These are phyloP conservation scores for Cyclanthera cordifolia DNA, from an alignment of 306 rosid species.

Conservation along the genomic window DNA sequence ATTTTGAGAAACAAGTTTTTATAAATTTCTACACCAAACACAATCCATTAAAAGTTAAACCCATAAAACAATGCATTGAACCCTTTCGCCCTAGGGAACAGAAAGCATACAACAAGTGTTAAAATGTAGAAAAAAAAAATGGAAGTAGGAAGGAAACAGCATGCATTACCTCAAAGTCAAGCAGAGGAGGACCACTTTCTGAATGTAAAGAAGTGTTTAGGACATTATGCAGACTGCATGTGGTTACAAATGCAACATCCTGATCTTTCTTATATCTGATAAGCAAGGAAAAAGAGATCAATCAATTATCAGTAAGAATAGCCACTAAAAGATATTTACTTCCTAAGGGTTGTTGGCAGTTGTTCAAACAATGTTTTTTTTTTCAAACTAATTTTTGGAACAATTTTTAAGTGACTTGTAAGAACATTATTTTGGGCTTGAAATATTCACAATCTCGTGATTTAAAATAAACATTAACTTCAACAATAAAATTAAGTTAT, in stretches of 20 bases:
- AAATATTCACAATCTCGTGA: neutral
- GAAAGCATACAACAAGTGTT: neutral
- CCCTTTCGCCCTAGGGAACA: neutral
- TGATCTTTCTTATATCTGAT: conserved; percentile 80
- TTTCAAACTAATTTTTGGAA: neutral
- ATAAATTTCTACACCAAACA: neutral
- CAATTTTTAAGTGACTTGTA: neutral
- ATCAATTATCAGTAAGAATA: neutral
- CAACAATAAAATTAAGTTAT: neutral
- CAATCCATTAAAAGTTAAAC: neutral
- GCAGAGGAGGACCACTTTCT: conserved; percentile 90
- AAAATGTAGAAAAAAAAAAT: neutral
- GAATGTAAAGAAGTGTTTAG: conserved; percentile 66
- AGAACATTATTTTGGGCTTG: neutral
- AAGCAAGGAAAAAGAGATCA: conserved; percentile 14
- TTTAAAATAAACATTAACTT: neutral
- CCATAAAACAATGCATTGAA: neutral
- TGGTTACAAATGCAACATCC: conserved; percentile 65
- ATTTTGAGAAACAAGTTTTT: neutral
- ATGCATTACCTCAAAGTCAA: conserved; percentile 84
- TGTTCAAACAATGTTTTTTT: neutral
- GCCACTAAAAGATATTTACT: neutral
- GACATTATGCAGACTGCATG: conserved; percentile 77
- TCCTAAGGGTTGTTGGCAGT: neutral
- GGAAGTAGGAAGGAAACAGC: conserved; percentile 10